Percentiles rank a stretch among this genome's conserved stretches.
These are phyloP conservation scores for Neurospora pannonica DNA, from an alignment of 495 filamentous ascomycete genomes.

Conservation along the genomic window DNA sequence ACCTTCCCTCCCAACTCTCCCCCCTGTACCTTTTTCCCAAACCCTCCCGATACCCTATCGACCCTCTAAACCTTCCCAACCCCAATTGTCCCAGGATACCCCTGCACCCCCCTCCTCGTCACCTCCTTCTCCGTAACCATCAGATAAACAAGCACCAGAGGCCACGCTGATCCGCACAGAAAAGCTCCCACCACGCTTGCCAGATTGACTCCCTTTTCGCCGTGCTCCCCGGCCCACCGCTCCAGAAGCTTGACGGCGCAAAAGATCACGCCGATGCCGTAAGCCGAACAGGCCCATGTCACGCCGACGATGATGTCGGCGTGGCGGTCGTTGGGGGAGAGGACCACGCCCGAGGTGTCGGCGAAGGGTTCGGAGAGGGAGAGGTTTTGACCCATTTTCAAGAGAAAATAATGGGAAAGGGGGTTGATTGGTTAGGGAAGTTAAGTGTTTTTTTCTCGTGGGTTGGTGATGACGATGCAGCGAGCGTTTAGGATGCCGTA, in stretches of 20 bases:
- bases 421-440: too few relatives aligned
- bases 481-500: too few relatives aligned
- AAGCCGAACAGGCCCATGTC: slow-evolving; percentile 19
- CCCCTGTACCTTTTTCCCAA: too few relatives aligned
- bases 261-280: slow-evolving; percentile 29
- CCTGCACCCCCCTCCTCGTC: not conserved
- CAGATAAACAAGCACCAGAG: not conserved
- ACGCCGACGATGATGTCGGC: slow-evolving; percentile 23
- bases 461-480: too few relatives aligned
- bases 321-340: slow-evolving; percentile 15
- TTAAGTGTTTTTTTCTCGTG: too few relatives aligned
- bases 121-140: not conserved
- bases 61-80: not conserved
- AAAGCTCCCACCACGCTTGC: not conserved
- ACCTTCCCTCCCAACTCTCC: too few relatives aligned
- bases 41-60: too few relatives aligned
- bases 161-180: not conserved
- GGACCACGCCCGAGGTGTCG: slow-evolving; percentile 16
- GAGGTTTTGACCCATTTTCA: slow-evolving; percentile 28
- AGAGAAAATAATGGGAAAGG: too few relatives aligned
- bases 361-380: slow-evolving; percentile 14
- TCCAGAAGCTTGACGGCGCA: slow-evolving; percentile 21
- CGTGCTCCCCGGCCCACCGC: slow-evolving; percentile 23
- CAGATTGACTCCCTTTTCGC: slow-evolving; percentile 15
- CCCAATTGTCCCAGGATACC: not conserved